These are phyloP conservation scores for Auriscalpium vulgare DNA, from an alignment of 768 basidiomycete species.

Conservation along the genomic window DNA sequence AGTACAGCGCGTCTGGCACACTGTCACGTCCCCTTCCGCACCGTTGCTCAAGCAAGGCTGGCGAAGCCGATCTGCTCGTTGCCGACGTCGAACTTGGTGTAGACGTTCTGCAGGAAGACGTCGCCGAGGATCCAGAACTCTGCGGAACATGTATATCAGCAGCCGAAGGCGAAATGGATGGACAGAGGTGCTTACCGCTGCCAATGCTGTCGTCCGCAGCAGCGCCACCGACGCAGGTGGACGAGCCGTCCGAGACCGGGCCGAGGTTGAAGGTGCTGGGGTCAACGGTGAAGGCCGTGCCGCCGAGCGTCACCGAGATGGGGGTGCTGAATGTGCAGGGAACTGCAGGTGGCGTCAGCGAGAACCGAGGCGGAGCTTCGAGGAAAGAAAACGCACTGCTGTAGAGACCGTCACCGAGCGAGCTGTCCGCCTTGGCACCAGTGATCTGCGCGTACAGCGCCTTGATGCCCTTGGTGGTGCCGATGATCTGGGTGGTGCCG, in stretches of 20 bases:
- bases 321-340: conserved; percentile 12
- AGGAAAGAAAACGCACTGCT: background rate
- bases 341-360: conserved; percentile 13
- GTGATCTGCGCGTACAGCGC: no score
- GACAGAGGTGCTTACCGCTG: no score
- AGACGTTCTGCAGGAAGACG: conserved; percentile 1
- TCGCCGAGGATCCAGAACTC: background rate
- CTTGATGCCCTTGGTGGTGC: background rate
- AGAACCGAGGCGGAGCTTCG: background rate
- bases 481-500: conserved; percentile 24
- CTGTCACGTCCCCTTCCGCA: no score
- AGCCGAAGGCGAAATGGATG: no score
- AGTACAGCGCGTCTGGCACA: no score
- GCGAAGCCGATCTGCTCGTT: conserved; percentile 9
- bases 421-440: no score
- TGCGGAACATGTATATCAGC: background rate
- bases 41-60: background rate
- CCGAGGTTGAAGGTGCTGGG: conserved; percentile 21
- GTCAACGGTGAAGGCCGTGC: conserved; percentile 18
- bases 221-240: conserved; percentile 13
- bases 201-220: background rate
- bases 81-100: conserved; percentile 4
- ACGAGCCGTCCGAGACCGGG: conserved; percentile 8
- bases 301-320: conserved; percentile 24
- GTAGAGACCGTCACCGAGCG: background rate